Evolutionary conservation across 352 stramenopile species (phyloP), one percentile per base, ranked within the genome.

Genomic region (Phytophthora ohioensis): DNA sequence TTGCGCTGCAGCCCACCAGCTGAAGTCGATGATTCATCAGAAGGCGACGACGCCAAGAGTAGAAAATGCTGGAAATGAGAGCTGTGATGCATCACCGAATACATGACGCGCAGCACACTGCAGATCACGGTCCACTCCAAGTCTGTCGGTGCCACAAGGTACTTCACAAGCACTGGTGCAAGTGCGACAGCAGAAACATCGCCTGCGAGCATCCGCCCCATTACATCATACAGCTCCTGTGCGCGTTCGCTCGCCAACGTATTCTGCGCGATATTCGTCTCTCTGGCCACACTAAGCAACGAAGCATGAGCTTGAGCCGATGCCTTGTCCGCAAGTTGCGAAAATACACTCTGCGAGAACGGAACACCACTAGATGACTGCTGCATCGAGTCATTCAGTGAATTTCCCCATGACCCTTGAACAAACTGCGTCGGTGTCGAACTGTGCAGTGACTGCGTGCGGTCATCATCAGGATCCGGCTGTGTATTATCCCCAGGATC

Each of bases 291-390:
- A 53, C 61, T 82, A 9, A 75, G 48, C n/a, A 86, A 46, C 12
- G 76, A 86, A 7, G 80, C 70, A 31, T 79, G 75, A 0, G 67
- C 73, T 58, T 84, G 76, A 11, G 65, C 70, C n/a, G 66, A 71
- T 9, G 78, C 64, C n/a, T 73, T 81, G 3, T 57, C 78, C 3
- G 71, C 68, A 17, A 87, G 49, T 57, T 90, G 82, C 3, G 82
- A 88, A 60, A 90, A 88, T 8, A 90, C 81, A 60, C 79, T 90
- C 36, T 88, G 82, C 0, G 82, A 88, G 43, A 86, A 80, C 10
- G n/a, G 57, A 6, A 74, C 17, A 12, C 57, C 67, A 39, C 45
- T 38, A 4, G 61, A 30, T 6, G 66, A 76, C 13, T 76, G 64
- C 36, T 60, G 66, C 57, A 81, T 68, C 46, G 74, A 81, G 36